phyloP scores from a whole-genome alignment of 441 rosid species.

The Breynia disticha region DNA sequence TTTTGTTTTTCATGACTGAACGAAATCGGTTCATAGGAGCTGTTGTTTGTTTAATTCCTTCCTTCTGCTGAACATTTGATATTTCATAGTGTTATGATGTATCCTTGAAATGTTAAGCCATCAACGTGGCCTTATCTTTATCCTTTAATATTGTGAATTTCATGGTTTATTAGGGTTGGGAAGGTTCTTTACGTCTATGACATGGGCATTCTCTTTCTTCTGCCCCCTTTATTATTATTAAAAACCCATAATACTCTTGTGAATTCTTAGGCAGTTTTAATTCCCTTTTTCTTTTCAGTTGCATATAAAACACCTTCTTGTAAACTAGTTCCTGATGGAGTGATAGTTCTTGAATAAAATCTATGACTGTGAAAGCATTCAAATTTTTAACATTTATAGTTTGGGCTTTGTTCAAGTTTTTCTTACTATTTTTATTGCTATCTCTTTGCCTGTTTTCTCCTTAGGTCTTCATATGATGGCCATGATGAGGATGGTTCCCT shows the following conservation, averaged over 20 bases:
- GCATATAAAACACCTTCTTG: too few relatives aligned
- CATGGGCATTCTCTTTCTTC: not conserved
- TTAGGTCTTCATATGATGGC: constrained; percentile 82
- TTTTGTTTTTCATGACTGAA: not conserved
- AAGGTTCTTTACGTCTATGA: not conserved
- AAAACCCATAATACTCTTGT: too few relatives aligned
- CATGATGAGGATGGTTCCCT: constrained; percentile 58
- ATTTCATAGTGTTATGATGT: not conserved
- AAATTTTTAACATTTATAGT: too few relatives aligned
- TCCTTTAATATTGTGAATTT: not conserved
- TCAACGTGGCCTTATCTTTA: not conserved
- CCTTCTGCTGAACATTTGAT: not conserved
- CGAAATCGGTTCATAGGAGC: too few relatives aligned
- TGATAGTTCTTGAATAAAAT: too few relatives aligned
- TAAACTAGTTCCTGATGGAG: too few relatives aligned
- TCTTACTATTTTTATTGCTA: constrained; percentile 3
- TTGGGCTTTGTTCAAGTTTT: not conserved
- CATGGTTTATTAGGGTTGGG: not conserved
- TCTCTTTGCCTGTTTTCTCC: constrained; percentile 14
- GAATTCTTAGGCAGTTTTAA: too few relatives aligned
- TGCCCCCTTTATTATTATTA: too few relatives aligned
- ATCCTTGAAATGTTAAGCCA: not conserved
- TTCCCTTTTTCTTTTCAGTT: too few relatives aligned
- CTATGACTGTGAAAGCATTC: too few relatives aligned
- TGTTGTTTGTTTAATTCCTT: too few relatives aligned